Base-by-base conservation (phyloP, 768 basidiomycete species). In the Crepidotus variabilis region DNA sequence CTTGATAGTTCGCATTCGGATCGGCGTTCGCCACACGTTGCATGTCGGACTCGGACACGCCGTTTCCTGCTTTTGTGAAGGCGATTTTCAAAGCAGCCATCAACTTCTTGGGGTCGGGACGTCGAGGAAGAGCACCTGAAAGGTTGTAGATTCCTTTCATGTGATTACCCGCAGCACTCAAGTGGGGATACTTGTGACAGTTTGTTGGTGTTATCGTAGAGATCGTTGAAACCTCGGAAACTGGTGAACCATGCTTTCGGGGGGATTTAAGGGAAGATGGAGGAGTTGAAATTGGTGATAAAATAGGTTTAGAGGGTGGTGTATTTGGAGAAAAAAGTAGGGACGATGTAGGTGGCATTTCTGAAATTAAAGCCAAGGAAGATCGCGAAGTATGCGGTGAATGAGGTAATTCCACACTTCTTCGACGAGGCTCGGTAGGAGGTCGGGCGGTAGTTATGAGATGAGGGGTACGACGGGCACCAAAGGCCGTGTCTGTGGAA, bases 1-100 rank as follows among this genome's bases (percentile, higher is more conserved):
- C 65, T 28, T 64, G 63, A 57, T 75, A 76, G 59, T 74, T 65
- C 21, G 72, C 73, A 51, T 67, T 56, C 5, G 68, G 69, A 21
- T 60, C 57, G 1, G 67, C 70, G 49, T 72, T 62, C 22, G 72
- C 52, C 20, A 73, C 71, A 24, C 65, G 65, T 50, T 72, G 68
- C 45, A 75, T 53, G 36, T 70, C 64, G 10, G 62, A 48, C 32
- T 61, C 60, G 1, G 61, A 60, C 13, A 67, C 51, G 3, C 59
- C 61, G 2, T 50, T 60, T 13, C 63, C 61, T 6, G 33, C 59
- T 35, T 52, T 63, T 36, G 56, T 56, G 22, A 67, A 66, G 2
- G 51, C 63, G 45, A 54, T 52, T 39, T 52, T 61, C 21, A 63
- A 53, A 47, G 55, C 57, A 28, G 33, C 34, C 36, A 60, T 56